Base-by-base conservation (phyloP, 768 basidiomycete species). In the Lyophyllum semitale region DNA sequence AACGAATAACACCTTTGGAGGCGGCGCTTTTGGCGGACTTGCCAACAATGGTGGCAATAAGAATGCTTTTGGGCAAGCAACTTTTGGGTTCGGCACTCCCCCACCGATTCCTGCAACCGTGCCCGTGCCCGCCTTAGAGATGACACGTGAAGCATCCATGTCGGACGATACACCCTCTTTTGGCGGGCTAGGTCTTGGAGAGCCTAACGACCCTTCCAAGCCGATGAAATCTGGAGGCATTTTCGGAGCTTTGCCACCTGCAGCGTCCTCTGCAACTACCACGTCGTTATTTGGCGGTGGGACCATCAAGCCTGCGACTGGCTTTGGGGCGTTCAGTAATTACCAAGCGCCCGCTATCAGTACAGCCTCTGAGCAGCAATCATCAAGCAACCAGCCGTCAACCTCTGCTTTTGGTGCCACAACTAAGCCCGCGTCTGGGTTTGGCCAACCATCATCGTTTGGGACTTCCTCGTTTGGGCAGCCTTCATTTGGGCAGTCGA, bases 141-240 rank as follows among this genome's bases (percentile, higher is more conserved):
- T 80, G 58, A 72, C 75, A 4, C 71, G 76, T 30, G 79, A 81
- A 60, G 77, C 73, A 9, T 78, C 79, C 1, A 81, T 81, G 79
- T 71, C 75, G 1, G 77, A 77, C 56, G 61, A 73, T 17, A 62
- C 73, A 25, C 66, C 63, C 8, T 74, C 69, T 46, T 63, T 78
- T 13, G 70, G 73, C 13, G 63, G 60, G 32, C 51, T 61, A 35
- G 56, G 50, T 1, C 42, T 61, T 18, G 60, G 71, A 12, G 70
- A 68, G 11, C 57, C 64, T 12, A 62, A 67, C 26, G 27, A 66
- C 8, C 56, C 65, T 27, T 57, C 71, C 6, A 69, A 71, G 43
- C 59, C 73, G 4, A 63, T 45, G 41, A 58, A 57, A 26, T 40
- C 55, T 51, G 62, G 72, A 53, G 61, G 73, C 12, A 73, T 76